These are phyloP conservation scores for Aphanomyces euteiches DNA, from an alignment of 352 stramenopile species.

Conservation along the genomic window DNA sequence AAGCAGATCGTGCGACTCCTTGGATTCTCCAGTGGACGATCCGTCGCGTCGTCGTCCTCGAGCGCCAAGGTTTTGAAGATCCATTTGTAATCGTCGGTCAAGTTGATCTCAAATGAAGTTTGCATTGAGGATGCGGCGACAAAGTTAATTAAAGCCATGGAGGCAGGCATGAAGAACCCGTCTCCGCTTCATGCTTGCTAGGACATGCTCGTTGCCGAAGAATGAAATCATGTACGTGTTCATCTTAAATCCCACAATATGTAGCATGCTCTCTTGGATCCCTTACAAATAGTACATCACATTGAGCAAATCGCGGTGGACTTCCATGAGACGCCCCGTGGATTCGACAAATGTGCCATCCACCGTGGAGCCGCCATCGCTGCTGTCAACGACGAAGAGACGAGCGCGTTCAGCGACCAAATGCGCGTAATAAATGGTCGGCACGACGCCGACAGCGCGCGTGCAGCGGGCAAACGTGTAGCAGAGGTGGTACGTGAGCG, in stretches of 20 bases:
- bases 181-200: too few relatives aligned
- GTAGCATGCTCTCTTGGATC: too few relatives aligned
- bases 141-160: too few relatives aligned
- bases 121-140: too few relatives aligned
- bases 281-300: conserved; percentile 24
- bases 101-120: background rate
- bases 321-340: conserved; percentile 10
- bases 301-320: conserved; percentile 1
- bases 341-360: conserved; percentile 33
- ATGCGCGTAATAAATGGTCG: conserved; percentile 83
- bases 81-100: conserved; percentile 8
- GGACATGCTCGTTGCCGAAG: too few relatives aligned
- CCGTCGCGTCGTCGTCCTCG: conserved; percentile 4
- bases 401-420: conserved; percentile 74
- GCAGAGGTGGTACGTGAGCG: conserved; percentile 70
- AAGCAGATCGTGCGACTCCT: background rate
- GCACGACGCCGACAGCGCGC: conserved; percentile 80
- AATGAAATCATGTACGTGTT: too few relatives aligned
- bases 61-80: conserved; percentile 12
- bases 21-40: conserved; percentile 4
- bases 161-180: too few relatives aligned
- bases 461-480: conserved; percentile 85
- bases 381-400: conserved; percentile 68
- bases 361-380: background rate
- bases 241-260: too few relatives aligned